phyloP scores from a whole-genome alignment of 2,329 filamentous ascomycete genomes.

The Verticillium nubilum region DNA sequence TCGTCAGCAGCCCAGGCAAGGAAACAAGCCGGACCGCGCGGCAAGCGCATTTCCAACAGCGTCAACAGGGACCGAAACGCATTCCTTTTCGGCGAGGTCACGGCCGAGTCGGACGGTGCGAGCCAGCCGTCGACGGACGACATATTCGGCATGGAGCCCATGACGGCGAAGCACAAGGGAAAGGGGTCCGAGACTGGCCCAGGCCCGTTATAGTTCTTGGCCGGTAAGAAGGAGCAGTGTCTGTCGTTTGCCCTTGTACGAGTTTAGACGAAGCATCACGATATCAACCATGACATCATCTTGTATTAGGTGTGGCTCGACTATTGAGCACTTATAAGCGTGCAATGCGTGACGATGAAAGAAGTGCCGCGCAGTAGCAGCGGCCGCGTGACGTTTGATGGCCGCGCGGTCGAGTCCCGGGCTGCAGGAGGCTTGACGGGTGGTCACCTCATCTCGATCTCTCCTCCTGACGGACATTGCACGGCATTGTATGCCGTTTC shows the following conservation, averaged over 20 bases:
- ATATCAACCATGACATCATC: background rate
- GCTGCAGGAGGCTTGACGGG: too few relatives aligned
- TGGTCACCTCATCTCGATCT: too few relatives aligned
- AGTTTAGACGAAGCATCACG: background rate
- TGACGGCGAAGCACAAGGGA: conserved; percentile 16
- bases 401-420: too few relatives aligned
- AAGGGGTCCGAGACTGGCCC: conserved; percentile 3
- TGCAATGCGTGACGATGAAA: too few relatives aligned
- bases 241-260: background rate
- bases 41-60: conserved; percentile 35
- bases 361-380: too few relatives aligned
- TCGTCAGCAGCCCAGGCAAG: background rate
- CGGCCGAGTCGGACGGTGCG: conserved; percentile 26
- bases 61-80: conserved; percentile 50
- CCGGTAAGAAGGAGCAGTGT: background rate
- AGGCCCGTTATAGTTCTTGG: background rate
- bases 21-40: conserved; percentile 14
- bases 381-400: too few relatives aligned
- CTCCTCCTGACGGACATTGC: too few relatives aligned
- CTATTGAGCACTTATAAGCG: too few relatives aligned
- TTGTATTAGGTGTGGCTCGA: background rate
- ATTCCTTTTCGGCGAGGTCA: conserved; percentile 53
- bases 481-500: too few relatives aligned
- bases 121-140: conserved; percentile 37
- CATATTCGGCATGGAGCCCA: conserved; percentile 51